Conservation (phyloP, 495 filamentous ascomycete species). For the Penicillium paradoxum region DNA sequence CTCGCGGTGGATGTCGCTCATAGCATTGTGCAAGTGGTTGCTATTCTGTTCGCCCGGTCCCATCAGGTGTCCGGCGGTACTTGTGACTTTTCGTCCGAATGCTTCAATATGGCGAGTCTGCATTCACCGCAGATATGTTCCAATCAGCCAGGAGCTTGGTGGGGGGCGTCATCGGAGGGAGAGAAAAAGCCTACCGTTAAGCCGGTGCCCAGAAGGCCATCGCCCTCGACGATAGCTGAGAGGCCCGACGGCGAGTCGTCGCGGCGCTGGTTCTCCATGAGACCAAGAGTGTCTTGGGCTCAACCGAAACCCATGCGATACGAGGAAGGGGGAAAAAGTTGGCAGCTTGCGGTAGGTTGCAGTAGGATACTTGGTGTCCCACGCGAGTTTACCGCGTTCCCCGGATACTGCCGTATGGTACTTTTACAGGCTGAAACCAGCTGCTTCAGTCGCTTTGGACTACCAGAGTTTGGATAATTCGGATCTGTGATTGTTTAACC, state of each 20-base stretch:
- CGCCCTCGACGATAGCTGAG: constrained; percentile 45
- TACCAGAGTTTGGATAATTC: not conserved
- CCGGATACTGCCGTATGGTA: constrained; percentile 21
- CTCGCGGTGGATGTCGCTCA: constrained; percentile 85
- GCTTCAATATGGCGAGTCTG: constrained; percentile 87
- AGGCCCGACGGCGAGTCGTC: constrained; percentile 45
- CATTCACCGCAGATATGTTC: constrained; percentile 2
- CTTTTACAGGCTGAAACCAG: constrained; percentile 13
- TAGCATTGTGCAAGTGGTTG: constrained; percentile 73
- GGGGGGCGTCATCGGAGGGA: not conserved
- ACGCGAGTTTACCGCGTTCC: constrained; percentile 40
- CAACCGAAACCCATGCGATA: constrained; percentile 32
- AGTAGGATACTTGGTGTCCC: constrained; percentile 27
- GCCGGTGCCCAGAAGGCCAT: constrained; percentile 49
- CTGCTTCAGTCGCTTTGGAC: constrained; percentile 1
- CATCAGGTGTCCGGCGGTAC: constrained; percentile 86
- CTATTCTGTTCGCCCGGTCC: constrained; percentile 56
- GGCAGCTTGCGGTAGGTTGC: constrained; percentile 16
- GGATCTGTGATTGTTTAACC: not conserved
- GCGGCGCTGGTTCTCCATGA: constrained; percentile 44
- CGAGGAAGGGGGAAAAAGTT: constrained; percentile 7
- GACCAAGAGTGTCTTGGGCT: constrained; percentile 21
- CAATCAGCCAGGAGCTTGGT: constrained; percentile 7
- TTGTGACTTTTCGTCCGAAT: constrained; percentile 90
- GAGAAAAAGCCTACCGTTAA: constrained; percentile 40